Evolutionary conservation across 2,329 filamentous ascomycete genomes (phyloP).

Genomic region (Pseudodiploospora longispora): DNA sequence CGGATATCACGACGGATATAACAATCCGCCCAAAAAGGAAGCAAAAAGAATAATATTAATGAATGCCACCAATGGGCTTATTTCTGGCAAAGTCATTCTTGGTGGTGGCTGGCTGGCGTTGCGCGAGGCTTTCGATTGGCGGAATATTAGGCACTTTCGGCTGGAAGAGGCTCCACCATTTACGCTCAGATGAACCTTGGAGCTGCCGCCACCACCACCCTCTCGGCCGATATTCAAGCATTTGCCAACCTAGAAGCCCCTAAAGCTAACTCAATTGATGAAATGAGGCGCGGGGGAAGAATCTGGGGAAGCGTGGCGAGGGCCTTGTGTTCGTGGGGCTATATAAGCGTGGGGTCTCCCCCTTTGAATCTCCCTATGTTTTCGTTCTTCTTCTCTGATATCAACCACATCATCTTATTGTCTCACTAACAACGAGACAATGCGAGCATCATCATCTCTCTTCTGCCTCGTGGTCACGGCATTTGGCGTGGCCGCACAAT

Average conservation of each 20-base stretch:
- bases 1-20: neutral
- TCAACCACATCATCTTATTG: no score
- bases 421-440: no score
- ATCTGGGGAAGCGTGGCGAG: conserved; percentile 1
- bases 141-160: conserved; percentile 3
- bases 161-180: conserved; percentile 2
- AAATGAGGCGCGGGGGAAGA: conserved; percentile 1
- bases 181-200: neutral
- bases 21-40: neutral
- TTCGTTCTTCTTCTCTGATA: no score
- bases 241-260: no score
- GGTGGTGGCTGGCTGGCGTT: neutral
- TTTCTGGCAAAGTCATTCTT: neutral
- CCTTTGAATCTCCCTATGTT: no score
- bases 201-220: no score
- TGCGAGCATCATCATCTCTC: neutral
- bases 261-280: no score
- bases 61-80: conserved; percentile 4
- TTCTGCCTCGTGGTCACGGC: neutral
- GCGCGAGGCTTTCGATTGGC: conserved; percentile 3
- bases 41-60: neutral
- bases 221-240: no score
- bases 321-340: no score
- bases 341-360: no score
- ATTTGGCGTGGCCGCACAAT: neutral